These are phyloP conservation scores for Cicer cuneatum DNA, from an alignment of 306 rosid genomes.

Conservation along the genomic window DNA sequence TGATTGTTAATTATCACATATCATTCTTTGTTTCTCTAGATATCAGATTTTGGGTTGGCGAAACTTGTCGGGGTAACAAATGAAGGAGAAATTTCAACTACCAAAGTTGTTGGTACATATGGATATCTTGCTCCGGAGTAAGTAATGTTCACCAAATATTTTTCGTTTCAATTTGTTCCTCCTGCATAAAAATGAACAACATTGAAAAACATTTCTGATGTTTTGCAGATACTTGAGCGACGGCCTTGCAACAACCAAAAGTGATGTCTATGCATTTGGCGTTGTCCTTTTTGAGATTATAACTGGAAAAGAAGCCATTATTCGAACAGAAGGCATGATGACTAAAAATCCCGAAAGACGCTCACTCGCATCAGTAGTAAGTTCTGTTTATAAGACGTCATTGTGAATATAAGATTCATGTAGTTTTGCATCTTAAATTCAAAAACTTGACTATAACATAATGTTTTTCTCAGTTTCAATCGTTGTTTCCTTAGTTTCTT, in stretches of 20 bases:
- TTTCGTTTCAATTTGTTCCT: conserved; percentile 14
- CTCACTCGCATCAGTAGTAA: conserved; percentile 87
- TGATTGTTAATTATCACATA: conserved; percentile 35
- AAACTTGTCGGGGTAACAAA: conserved; percentile 78
- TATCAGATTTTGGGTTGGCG: conserved; percentile 98
- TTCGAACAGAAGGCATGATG: conserved; percentile 71
- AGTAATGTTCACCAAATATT: conserved; percentile 42
- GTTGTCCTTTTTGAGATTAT: conserved; percentile 90
- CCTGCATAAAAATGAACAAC: neutral
- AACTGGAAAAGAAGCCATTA: conserved; percentile 88
- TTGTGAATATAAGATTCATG: neutral
- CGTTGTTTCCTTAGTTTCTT: neutral
- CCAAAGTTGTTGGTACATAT: conserved; percentile 97
- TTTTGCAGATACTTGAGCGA: conserved; percentile 84
- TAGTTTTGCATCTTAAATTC: conserved; percentile 4
- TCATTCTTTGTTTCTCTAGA: conserved; percentile 51
- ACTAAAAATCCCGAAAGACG: conserved; percentile 86
- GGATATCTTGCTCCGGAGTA: conserved; percentile 99
- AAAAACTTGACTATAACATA: neutral
- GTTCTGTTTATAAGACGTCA: conserved; percentile 43
- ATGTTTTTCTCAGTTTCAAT: neutral
- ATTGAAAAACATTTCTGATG: neutral
- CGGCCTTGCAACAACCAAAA: conserved; percentile 89
- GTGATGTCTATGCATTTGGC: conserved; percentile 95
- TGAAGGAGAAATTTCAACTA: conserved; percentile 80